Evolutionary conservation across 1,284 basidiomycete species (phyloP).

Genomic region (Lignosus rhinocerotis): DNA sequence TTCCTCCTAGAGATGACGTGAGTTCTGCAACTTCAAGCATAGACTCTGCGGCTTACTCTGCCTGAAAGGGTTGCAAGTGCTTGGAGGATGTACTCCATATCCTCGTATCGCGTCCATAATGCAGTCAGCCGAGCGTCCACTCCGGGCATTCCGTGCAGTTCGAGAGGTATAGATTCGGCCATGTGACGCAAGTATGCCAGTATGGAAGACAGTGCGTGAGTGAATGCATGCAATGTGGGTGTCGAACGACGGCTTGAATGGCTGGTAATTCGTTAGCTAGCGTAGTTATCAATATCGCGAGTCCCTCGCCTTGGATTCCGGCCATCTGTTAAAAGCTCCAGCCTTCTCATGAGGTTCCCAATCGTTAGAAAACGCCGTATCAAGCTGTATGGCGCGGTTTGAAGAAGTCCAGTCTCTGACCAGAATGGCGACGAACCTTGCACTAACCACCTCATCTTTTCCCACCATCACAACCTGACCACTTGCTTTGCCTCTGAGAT

Average conservation of each 20-base stretch:
- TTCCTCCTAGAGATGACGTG: slow-evolving; percentile 38
- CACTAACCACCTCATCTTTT: slow-evolving; percentile 52
- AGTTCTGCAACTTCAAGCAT: neutral
- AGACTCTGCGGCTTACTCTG: slow-evolving; percentile 45
- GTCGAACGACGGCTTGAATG: slow-evolving; percentile 35
- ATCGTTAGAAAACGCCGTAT: slow-evolving; percentile 61
- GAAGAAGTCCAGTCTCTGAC: neutral
- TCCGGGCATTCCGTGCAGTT: neutral
- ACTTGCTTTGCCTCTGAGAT: slow-evolving; percentile 29
- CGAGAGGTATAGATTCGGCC: slow-evolving; percentile 11
- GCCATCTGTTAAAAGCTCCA: slow-evolving; percentile 52
- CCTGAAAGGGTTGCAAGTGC: slow-evolving; percentile 55
- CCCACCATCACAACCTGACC: slow-evolving; percentile 49
- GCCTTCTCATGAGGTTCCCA: slow-evolving; percentile 62
- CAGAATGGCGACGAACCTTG: slow-evolving; percentile 43
- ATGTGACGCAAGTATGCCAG: slow-evolving; percentile 47
- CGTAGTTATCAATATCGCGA: too few species aligned
- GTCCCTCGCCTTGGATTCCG: slow-evolving; percentile 44
- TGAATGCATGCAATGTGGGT: slow-evolving; percentile 63
- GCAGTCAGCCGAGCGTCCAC: slow-evolving; percentile 39
- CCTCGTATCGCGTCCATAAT: slow-evolving; percentile 54
- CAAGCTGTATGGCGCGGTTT: slow-evolving; percentile 40
- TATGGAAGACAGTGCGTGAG: slow-evolving; percentile 59
- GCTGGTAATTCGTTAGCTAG: neutral
- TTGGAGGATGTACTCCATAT: slow-evolving; percentile 49